phyloP scores from a whole-genome alignment of 2,329 filamentous ascomycete genomes.

The Fusarium coicis region DNA sequence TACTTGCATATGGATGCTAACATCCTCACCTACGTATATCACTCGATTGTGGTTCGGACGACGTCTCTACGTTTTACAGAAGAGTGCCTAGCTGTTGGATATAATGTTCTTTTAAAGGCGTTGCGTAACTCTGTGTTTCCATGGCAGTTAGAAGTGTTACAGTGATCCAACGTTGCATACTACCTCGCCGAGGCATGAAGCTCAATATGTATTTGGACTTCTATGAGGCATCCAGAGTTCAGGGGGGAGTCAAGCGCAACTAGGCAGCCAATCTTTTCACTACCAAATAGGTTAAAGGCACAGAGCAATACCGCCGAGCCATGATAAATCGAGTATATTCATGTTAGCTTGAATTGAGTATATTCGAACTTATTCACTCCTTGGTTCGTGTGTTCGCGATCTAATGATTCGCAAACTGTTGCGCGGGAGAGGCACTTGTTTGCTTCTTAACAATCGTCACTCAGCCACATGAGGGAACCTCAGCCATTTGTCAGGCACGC shows the following conservation, averaged over 20 bases:
- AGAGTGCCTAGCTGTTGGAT: constrained; percentile 3
- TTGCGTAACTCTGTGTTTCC: constrained; percentile 19
- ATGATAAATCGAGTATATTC: background rate
- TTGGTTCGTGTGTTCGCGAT: background rate
- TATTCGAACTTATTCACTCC: background rate
- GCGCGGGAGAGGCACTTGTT: background rate
- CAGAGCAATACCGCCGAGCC: background rate
- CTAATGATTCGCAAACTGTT: background rate
- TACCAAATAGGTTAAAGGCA: background rate
- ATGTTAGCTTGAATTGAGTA: too few species aligned
- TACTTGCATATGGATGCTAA: background rate
- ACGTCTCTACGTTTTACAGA: background rate
- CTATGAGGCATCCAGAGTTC: background rate
- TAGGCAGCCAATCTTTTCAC: background rate
- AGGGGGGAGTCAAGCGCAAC: background rate
- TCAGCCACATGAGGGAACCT: background rate
- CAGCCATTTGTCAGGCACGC: background rate
- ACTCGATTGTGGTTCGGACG: background rate
- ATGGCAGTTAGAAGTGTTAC: constrained; percentile 23
- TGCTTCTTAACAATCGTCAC: constrained; percentile 3
- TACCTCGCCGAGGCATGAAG: background rate
- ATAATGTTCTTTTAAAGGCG: background rate
- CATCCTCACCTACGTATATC: background rate
- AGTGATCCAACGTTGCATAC: constrained; percentile 22
- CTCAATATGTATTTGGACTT: background rate